Percentiles rank a stretch among this genome's conserved stretches.
These are phyloP conservation scores for Parietichytrium sp. DNA, from an alignment of 108 stramenopile genomes.

Conservation along the genomic window DNA sequence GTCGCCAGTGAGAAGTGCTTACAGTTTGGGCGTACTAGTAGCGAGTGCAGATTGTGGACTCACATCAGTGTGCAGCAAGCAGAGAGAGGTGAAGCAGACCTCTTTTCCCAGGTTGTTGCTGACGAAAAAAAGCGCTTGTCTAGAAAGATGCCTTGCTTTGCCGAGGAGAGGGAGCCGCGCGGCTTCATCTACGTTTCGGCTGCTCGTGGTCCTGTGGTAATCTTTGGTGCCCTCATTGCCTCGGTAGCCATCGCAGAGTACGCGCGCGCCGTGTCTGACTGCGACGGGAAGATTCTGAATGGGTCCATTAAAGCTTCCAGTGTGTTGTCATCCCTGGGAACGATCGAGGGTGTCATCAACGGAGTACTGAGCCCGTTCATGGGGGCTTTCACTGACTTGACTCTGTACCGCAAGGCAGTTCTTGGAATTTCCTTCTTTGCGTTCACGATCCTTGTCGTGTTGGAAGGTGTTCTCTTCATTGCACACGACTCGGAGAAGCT, in stretches of 20 bases:
- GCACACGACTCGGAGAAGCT: constrained; percentile 15
- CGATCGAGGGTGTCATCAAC: not conserved
- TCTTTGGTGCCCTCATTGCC: not conserved
- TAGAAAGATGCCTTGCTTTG: too few species aligned
- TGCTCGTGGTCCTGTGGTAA: not conserved
- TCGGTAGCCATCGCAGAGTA: constrained; percentile 16
- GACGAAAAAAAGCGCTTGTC: too few species aligned
- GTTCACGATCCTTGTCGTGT: not conserved
- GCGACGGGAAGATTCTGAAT: not conserved
- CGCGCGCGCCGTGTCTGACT: constrained; percentile 25
- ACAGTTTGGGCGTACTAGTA: too few species aligned
- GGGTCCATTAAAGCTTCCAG: constrained; percentile 16
- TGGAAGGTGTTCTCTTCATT: not conserved
- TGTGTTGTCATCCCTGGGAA: not conserved
- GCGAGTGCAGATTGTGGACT: too few species aligned
- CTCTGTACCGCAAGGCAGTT: not conserved
- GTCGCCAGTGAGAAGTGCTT: too few species aligned
- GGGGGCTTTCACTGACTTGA: not conserved
- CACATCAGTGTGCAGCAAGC: too few species aligned
- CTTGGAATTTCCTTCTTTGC: not conserved
- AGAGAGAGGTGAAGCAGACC: too few species aligned
- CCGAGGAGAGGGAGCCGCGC: constrained; percentile 6
- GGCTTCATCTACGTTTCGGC: not conserved
- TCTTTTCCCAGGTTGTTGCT: too few species aligned
- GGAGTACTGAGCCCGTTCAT: constrained; percentile 26